phyloP scores from a whole-genome alignment of 1,284 basidiomycete species.

The Ceratobasidium sp. region DNA sequence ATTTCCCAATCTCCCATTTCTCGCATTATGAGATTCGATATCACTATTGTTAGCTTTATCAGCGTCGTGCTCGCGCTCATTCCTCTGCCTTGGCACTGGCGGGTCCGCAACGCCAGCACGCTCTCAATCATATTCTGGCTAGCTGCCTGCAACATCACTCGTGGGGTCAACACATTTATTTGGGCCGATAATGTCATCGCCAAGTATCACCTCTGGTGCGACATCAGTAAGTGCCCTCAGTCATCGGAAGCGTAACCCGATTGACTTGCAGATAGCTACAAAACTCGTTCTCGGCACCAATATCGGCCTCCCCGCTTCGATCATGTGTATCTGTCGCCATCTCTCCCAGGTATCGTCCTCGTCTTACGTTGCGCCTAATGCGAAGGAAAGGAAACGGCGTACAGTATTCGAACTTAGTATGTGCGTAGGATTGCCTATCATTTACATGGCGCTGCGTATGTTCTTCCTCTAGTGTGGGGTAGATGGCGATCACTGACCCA shows the following conservation, averaged over 20 bases:
- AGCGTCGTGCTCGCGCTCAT: slow-evolving; percentile 45
- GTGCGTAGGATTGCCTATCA: slow-evolving; percentile 55
- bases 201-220: no score
- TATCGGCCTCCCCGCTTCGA: slow-evolving; percentile 54
- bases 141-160: no score
- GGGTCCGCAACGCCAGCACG: no score
- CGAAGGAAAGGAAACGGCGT: slow-evolving; percentile 17
- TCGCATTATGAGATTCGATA: no score
- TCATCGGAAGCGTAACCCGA: no score
- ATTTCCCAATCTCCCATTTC: no score
- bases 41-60: no score
- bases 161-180: no score
- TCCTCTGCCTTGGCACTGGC: no score
- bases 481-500: neutral
- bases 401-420: slow-evolving; percentile 55
- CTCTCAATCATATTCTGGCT: no score
- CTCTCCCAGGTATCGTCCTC: slow-evolving; percentile 59
- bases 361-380: no score
- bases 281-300: slow-evolving; percentile 49
- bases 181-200: slow-evolving; percentile 49
- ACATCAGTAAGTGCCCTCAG: slow-evolving; percentile 4
- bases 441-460: slow-evolving; percentile 60
- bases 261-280: slow-evolving; percentile 37
- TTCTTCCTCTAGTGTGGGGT: neutral
- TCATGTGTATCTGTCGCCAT: slow-evolving; percentile 59